Evolutionary conservation across 345 rosid genomes (phyloP).

Genomic region (Hevea brasiliensis): DNA sequence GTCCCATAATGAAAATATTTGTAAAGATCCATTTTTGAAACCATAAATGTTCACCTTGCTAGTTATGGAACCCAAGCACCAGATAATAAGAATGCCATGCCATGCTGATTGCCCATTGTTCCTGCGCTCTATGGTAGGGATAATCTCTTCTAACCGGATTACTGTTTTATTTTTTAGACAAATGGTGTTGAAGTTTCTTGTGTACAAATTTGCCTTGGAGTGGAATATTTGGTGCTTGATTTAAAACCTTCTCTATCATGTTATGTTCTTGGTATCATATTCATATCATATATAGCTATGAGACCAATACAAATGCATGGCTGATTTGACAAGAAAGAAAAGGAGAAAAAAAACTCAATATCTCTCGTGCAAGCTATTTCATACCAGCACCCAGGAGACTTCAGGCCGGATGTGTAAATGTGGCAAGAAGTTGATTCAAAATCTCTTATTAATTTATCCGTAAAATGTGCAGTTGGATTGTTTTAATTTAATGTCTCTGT

Average conservation of each 20-base stretch:
- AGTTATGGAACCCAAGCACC: constrained; percentile 30
- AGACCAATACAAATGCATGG: neutral
- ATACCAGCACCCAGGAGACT: too few species aligned
- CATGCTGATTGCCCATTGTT: constrained; percentile 13
- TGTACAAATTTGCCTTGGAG: constrained; percentile 39
- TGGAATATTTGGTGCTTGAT: constrained; percentile 34
- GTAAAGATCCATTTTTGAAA: constrained; percentile 46
- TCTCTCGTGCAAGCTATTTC: too few species aligned
- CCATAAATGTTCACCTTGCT: constrained; percentile 27
- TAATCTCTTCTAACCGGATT: constrained; percentile 31
- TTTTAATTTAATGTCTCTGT: too few species aligned
- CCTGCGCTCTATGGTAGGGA: constrained; percentile 18
- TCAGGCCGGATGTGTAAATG: too few species aligned
- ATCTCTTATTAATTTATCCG: too few species aligned
- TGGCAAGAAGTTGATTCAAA: too few species aligned
- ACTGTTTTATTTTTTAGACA: constrained; percentile 20
- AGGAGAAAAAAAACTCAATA: too few species aligned
- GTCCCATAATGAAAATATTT: constrained; percentile 33
- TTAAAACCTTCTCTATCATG: constrained; percentile 13
- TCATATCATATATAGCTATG: neutral
- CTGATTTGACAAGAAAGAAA: too few species aligned
- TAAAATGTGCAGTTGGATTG: too few species aligned
- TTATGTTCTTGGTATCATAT: constrained; percentile 3
- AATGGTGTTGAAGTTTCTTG: constrained; percentile 30
- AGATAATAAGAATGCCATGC: constrained; percentile 27